Conservation (phyloP, 2,329 filamentous ascomycete species). For the Daldinia sp. region DNA sequence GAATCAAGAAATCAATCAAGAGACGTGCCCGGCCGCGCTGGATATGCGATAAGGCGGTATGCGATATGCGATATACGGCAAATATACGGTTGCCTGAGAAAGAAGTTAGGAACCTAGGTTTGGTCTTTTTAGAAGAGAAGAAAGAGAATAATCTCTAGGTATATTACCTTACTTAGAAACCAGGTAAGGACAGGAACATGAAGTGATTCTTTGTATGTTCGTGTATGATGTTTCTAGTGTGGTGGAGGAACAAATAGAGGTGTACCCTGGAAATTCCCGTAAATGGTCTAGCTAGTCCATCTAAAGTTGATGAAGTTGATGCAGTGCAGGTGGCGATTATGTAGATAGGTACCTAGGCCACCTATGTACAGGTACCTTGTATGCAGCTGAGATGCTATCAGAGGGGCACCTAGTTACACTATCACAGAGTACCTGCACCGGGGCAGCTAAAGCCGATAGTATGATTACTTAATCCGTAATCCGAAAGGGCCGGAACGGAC, state of each 20-base stretch:
- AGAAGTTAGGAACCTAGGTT: neutral
- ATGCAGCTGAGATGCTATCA: neutral
- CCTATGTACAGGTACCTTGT: neutral
- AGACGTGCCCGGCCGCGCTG: neutral
- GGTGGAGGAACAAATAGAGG: neutral
- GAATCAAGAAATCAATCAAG: neutral
- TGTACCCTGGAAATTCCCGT: neutral
- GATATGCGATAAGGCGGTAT: neutral
- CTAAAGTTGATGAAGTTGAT: neutral
- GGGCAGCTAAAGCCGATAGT: neutral
- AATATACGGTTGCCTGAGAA: neutral
- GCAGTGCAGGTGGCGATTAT: neutral
- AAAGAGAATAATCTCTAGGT: neutral
- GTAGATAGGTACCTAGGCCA: neutral
- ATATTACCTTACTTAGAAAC: neutral
- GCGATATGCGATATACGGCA: neutral
- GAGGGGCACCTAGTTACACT: neutral
- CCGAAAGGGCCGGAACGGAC: no score
- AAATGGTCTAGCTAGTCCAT: neutral
- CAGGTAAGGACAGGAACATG: neutral
- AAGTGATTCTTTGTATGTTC: conserved; percentile 3
- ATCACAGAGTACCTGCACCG: neutral
- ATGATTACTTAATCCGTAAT: no score
- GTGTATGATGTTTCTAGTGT: neutral
- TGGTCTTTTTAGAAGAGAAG: neutral